Conservation (phyloP, 2,329 filamentous ascomycete species). For the Cercospora sojina region DNA sequence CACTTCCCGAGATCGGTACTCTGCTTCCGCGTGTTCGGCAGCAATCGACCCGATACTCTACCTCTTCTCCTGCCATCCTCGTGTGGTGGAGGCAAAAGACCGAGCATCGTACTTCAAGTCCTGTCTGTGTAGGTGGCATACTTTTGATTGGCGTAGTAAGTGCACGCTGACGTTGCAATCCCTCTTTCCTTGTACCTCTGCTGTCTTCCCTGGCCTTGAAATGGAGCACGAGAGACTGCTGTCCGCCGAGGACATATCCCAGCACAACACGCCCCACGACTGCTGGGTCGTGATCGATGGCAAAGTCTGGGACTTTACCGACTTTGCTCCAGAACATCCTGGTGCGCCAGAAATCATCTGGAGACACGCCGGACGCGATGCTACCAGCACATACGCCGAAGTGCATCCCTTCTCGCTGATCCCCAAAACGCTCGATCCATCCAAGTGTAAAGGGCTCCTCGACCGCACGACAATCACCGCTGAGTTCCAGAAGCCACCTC, state of each 20-base stretch:
- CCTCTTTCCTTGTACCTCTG: neutral
- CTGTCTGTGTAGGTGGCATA: neutral
- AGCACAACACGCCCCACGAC: constrained; percentile 34
- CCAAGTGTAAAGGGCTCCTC: constrained; percentile 41
- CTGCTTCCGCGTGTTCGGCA: neutral
- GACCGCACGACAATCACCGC: constrained; percentile 32
- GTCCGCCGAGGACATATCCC: constrained; percentile 32
- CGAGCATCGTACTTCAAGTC: neutral
- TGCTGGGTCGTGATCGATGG: constrained; percentile 68
- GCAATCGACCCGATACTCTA: neutral
- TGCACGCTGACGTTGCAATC: neutral
- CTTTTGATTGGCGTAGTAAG: neutral
- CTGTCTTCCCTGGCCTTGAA: neutral
- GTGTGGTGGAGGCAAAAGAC: neutral
- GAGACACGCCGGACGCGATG: constrained; percentile 55
- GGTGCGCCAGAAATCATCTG: constrained; percentile 57
- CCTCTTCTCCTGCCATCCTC: neutral
- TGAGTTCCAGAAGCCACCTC: constrained; percentile 35
- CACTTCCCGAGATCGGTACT: neutral
- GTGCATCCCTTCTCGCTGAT: constrained; percentile 51
- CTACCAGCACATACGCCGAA: constrained; percentile 53
- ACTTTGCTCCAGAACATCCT: constrained; percentile 63
- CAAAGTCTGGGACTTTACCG: constrained; percentile 65
- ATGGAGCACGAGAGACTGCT: constrained; percentile 25
- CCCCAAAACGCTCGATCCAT: constrained; percentile 44